Evolutionary conservation across 2,329 filamentous ascomycete species (phyloP), one percentile per base, ranked within the genome.

Genomic region (Sordariomycetes sp.): DNA sequence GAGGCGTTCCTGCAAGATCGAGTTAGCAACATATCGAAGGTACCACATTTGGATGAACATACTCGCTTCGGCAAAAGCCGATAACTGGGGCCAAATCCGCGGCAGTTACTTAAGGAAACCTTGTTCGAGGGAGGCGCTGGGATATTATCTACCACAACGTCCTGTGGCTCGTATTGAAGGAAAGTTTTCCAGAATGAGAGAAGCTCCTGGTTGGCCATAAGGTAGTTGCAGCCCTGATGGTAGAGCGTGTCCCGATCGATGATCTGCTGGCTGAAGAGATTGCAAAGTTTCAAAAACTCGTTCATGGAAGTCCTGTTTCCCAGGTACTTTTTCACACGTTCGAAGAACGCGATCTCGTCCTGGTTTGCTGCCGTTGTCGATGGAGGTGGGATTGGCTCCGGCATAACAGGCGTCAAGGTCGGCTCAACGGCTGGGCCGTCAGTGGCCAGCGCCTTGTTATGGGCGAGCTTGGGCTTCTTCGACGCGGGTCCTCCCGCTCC

Each of bases 231-330:
- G 2, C 90, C 89, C 67, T 94, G 89, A 67, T 90, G 85, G 28
- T 94, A 82, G 15, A 99, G 76, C 2, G 90, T 84, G 60, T 88
- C 85, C 58, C 86, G 86, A 65, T 95, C 90, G 60, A 99, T 95
- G 55, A 99, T 79, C 63, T 95, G 91, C 64, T 95, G 89, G 24
- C 88, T 94, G 73, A 90, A 99, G 34, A 99, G 78, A 64, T 97
- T 99, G 75, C 92, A 94, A 7, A 99, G 82, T 74, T 99, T 99
- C 62, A 99, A 73, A 70, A 99, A 99, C 69, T 99, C 94, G 64
- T 89, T 91, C 79, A 95, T 95, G 2, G 86, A 86, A 58, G 89
- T 87, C 68, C 95, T 88, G 69, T 97, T 97, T 60, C 87, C 85
- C 59, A 99, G 89, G 65, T 87, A 92, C 71, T 99, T 99, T 79